phyloP scores from a whole-genome alignment of 257 asterid genomes.

The Pogostemon cablin region DNA sequence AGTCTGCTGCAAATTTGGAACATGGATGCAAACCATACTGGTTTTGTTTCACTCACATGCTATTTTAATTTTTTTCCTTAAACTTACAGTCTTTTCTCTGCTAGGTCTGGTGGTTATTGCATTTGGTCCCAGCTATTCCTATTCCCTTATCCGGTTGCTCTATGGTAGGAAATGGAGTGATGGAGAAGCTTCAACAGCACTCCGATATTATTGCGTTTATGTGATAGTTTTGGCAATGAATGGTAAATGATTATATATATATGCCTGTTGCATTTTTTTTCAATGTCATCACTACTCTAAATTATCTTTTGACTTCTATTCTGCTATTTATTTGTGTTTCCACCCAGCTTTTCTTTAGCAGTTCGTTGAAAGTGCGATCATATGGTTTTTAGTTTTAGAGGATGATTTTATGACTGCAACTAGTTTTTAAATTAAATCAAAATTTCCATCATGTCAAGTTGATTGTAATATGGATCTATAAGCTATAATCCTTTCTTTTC shows the following conservation, averaged over 20 bases:
- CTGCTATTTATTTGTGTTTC: not conserved
- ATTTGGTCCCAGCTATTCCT: conserved; percentile 97
- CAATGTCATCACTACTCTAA: not conserved
- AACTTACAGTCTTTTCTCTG: conserved; percentile 26
- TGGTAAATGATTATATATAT: conserved; percentile 47
- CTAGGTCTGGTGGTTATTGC: conserved; percentile 83
- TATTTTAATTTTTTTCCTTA: conserved; percentile 23
- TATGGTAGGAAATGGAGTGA: conserved; percentile 98
- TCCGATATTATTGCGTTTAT: conserved; percentile 78
- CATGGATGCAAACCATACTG: conserved; percentile 5
- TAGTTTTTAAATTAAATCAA: not conserved
- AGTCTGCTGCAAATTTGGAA: not conserved
- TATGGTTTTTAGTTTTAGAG: not conserved
- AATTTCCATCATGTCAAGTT: not conserved
- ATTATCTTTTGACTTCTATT: not conserved
- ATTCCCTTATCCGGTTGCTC: conserved; percentile 79
- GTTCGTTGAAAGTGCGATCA: not conserved
- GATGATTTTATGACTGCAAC: not conserved
- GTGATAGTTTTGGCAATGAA: conserved; percentile 91
- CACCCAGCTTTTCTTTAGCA: conserved; percentile 6
- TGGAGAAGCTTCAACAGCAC: conserved; percentile 92
- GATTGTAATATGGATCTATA: conserved; percentile 11
- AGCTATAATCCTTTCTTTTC: conserved; percentile 8
- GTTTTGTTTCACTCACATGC: conserved; percentile 15
- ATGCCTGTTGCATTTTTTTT: conserved; percentile 3